Evolutionary conservation across 2,329 filamentous ascomycete genomes (phyloP), one percentile per base, ranked within the genome.

Genomic region (Diaporthe destruens): DNA sequence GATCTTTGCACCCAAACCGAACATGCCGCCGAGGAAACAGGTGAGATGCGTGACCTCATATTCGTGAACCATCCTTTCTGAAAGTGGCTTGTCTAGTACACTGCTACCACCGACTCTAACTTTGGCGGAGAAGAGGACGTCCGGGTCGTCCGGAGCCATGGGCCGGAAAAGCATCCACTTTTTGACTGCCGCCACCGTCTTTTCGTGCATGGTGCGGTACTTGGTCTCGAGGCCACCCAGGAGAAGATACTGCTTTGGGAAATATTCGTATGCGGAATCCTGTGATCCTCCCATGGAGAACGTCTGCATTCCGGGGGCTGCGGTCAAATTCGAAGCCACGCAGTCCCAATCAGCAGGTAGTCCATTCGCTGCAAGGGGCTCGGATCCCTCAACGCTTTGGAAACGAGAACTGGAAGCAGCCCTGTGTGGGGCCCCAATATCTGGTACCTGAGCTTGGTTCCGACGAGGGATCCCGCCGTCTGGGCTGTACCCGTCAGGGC

Each of bases 131-230:
- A 96, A 90, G 3, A 96, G 86, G n/a, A 96, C 88, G 73, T 96
- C 89, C 69, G 89, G 85, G 8, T 87, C 84, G 39, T 89, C 87
- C 8, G 90, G 88, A 25, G 90, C 88, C 89, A 96, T 92, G 0
- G 95, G 94, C 6, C 92, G 88, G 82, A 90, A 97, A 72, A 97
- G 89, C 12, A 97, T 86, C 80, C 93, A 88, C 75, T 94, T 87
- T 76, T 93, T 92, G 47, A 92, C 89, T 0, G 90, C 90, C 6
- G 92, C 88, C 39, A 92, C 88, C 5, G 90, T 88, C 71, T 88
- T 89, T 72, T 92, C 86, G 79, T 97, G 94, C 82, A 97, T 88
- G 25, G 87, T 87, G 74, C 87, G 85, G 80, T 97, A 97, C 79
- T 94, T 93, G 39, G 87, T 83, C 75, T 92, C 89, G 1, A 91